Conservation (phyloP, 208 protist genomes). For the Balamuthia mandrillaris region DNA sequence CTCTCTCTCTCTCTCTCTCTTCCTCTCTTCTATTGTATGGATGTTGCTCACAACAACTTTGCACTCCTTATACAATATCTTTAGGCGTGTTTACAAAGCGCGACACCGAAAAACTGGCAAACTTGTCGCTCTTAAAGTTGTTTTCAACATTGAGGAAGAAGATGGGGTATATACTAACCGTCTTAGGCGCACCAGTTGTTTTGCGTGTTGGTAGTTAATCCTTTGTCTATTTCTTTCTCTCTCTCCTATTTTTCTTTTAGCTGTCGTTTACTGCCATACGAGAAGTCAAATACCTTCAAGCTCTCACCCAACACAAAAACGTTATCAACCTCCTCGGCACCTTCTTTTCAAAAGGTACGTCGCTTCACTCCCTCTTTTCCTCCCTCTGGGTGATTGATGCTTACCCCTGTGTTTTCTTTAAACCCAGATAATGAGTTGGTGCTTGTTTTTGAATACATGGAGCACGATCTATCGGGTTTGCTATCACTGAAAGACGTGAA, state of each 20-base stretch:
- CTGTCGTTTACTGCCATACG: conserved; percentile 1
- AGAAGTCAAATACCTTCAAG: conserved; percentile 12
- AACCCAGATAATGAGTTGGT: background rate
- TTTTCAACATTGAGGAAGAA: background rate
- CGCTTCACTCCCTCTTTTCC: background rate
- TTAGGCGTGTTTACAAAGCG: conserved; percentile 26
- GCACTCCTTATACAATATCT: no score
- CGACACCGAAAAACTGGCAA: background rate
- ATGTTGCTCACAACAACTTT: no score
- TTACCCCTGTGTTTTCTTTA: background rate
- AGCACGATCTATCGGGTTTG: conserved; percentile 79
- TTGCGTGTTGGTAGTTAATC: no score
- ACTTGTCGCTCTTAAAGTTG: background rate
- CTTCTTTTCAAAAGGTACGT: background rate
- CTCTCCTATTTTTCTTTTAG: background rate
- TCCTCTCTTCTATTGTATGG: no score
- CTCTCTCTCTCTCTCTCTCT: no score
- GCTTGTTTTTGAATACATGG: conserved; percentile 81
- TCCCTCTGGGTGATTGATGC: background rate
- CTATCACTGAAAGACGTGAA: background rate
- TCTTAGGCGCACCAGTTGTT: no score
- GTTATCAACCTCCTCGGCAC: background rate
- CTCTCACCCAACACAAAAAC: background rate
- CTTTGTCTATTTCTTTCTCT: background rate
- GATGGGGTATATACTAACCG: background rate